Evolutionary conservation across 495 filamentous ascomycete genomes (phyloP).

Genomic region (Filosporella fistucella): DNA sequence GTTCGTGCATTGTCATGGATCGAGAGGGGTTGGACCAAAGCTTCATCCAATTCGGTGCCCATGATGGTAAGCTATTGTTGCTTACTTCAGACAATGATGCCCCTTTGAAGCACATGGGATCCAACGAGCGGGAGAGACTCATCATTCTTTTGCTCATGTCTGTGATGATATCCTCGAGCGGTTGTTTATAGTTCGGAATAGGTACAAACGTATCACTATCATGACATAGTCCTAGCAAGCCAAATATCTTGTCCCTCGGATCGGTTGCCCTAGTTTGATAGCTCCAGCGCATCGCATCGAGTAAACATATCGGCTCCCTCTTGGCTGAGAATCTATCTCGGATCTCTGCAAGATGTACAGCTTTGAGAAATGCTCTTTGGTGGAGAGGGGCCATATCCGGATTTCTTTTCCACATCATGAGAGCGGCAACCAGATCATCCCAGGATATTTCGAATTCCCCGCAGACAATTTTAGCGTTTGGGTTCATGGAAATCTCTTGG

Average conservation of each 20-base stretch:
- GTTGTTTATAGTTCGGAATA: background rate
- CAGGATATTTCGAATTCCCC: background rate
- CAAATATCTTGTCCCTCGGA: background rate
- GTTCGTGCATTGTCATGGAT: background rate
- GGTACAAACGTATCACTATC: background rate
- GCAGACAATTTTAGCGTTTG: background rate
- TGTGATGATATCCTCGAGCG: background rate
- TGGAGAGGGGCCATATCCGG: no score
- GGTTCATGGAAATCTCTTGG: background rate
- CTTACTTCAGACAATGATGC: no score
- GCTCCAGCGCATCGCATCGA: background rate
- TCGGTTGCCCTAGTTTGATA: background rate
- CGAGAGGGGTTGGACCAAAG: no score
- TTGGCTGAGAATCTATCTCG: background rate
- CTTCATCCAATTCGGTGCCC: background rate
- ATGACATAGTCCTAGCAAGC: background rate
- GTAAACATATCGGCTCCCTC: background rate
- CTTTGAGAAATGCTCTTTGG: no score
- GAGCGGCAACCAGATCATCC: background rate
- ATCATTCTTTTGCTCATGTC: conserved; percentile 15
- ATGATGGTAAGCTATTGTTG: background rate
- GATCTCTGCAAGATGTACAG: background rate
- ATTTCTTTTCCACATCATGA: background rate
- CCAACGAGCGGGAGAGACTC: conserved; percentile 24
- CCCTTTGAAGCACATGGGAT: background rate